A percentile compares a stretch with the other conserved stretches of the same genome.
These are phyloP conservation scores for Colletotrichum sp. DNA, from an alignment of 2,329 filamentous ascomycete genomes.

Conservation along the genomic window DNA sequence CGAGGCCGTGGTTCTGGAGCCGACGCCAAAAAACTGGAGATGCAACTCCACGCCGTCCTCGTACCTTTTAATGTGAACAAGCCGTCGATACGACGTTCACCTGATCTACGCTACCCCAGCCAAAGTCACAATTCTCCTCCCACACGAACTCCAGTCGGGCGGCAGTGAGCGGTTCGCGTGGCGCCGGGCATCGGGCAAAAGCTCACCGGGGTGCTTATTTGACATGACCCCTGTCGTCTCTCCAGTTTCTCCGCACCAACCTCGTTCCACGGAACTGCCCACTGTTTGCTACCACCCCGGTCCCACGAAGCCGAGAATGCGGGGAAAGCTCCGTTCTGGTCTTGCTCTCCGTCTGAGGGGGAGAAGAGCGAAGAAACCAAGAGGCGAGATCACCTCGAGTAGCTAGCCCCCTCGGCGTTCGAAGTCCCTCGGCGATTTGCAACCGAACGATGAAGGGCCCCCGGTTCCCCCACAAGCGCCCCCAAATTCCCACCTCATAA, in stretches of 20 bases:
- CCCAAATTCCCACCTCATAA: conserved; percentile 3
- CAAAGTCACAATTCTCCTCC: not conserved
- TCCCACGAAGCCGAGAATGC: not conserved
- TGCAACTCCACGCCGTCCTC: not conserved
- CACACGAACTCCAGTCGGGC: not conserved
- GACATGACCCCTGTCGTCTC: not conserved
- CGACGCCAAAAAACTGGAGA: not conserved
- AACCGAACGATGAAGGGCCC: conserved; percentile 1
- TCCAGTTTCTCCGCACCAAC: conserved; percentile 17
- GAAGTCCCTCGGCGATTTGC: not conserved
- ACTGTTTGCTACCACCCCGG: not conserved
- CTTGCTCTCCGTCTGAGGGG: not conserved
- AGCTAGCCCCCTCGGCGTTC: not conserved
- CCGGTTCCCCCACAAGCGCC: not conserved
- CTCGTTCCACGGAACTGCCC: not conserved
- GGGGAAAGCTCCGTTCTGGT: not conserved
- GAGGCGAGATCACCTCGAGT: not conserved
- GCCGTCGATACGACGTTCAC: not conserved
- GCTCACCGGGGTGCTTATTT: not conserved
- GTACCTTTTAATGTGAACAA: not conserved
- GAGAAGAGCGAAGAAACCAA: not conserved
- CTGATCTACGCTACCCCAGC: not conserved
- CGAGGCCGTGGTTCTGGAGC: not conserved
- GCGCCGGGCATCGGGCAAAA: conserved; percentile 17
- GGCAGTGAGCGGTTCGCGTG: not conserved